These are phyloP conservation scores for Acanthochlamys bracteata DNA, from an alignment of 106 monocot genomes.

Conservation along the genomic window DNA sequence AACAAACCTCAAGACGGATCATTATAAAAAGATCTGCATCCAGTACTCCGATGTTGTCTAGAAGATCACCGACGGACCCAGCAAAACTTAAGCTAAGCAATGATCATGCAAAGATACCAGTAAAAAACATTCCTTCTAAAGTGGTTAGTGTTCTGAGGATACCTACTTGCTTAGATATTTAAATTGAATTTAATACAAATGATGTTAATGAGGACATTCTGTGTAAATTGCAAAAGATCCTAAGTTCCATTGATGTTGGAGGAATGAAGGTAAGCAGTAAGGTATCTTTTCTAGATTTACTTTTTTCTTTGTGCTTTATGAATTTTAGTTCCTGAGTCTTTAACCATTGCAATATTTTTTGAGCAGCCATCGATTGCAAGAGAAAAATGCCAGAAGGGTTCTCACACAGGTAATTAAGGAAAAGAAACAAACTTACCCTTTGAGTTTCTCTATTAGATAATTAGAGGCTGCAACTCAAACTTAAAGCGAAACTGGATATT, in stretches of 20 bases:
- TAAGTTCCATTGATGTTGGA: conserved; percentile 4
- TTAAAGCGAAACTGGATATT: too few species aligned
- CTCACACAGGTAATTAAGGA: too few species aligned
- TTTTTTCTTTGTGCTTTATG: too few species aligned
- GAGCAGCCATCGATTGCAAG: too few species aligned
- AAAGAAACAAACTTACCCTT: too few species aligned
- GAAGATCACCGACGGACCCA: conserved; percentile 8
- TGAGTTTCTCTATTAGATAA: too few species aligned
- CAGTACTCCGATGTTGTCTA: not conserved
- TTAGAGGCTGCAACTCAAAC: too few species aligned
- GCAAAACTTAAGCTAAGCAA: conserved; percentile 19
- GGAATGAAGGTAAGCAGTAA: not conserved
- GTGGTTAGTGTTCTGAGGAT: conserved; percentile 16
- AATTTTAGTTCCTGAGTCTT: too few species aligned
- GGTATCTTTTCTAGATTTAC: not conserved
- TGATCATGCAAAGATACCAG: conserved; percentile 15
- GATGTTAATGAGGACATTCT: conserved; percentile 14
- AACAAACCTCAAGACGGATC: not conserved
- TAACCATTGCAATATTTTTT: too few species aligned
- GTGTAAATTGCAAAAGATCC: conserved; percentile 17
- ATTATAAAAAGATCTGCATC: conserved; percentile 5
- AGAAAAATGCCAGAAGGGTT: too few species aligned
- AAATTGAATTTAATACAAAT: conserved; percentile 9
- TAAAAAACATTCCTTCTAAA: not conserved
- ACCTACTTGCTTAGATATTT: conserved; percentile 1